Conservation (phyloP, 2,329 filamentous ascomycete species). For the Talaromyces sp. region DNA sequence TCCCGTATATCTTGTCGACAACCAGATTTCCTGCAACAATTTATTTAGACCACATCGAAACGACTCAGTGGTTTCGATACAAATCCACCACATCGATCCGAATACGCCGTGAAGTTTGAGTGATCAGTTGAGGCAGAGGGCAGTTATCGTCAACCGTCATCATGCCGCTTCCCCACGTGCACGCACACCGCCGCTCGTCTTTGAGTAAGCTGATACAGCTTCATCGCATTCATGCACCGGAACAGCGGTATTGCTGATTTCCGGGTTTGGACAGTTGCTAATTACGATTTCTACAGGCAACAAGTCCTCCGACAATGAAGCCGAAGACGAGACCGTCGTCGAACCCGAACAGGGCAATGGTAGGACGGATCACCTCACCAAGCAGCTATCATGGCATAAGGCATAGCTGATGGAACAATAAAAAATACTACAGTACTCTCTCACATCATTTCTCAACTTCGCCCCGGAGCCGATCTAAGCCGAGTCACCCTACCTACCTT, state of each 20-base stretch:
- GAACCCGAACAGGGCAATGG: slow-evolving; percentile 93
- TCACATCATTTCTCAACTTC: slow-evolving; percentile 95
- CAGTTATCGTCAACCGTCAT: slow-evolving; percentile 4
- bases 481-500: slow-evolving; percentile 94
- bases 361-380: slow-evolving; percentile 45
- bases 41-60: neutral
- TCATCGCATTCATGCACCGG: neutral
- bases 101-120: neutral
- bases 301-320: slow-evolving; percentile 59
- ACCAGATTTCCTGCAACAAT: neutral
- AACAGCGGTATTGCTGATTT: neutral
- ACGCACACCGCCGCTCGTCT: slow-evolving; percentile 35
- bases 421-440: slow-evolving; percentile 66
- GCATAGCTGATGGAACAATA: neutral
- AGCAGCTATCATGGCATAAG: neutral
- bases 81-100: neutral
- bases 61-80: neutral
- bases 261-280: neutral
- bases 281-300: slow-evolving; percentile 34
- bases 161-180: slow-evolving; percentile 37
- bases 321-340: slow-evolving; percentile 75
- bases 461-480: slow-evolving; percentile 91
- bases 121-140: neutral
- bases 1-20: slow-evolving; percentile 6
- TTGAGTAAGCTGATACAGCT: slow-evolving; percentile 31